phyloP scores from a whole-genome alignment of 495 filamentous ascomycete species.

The Aspergillus hancockii region DNA sequence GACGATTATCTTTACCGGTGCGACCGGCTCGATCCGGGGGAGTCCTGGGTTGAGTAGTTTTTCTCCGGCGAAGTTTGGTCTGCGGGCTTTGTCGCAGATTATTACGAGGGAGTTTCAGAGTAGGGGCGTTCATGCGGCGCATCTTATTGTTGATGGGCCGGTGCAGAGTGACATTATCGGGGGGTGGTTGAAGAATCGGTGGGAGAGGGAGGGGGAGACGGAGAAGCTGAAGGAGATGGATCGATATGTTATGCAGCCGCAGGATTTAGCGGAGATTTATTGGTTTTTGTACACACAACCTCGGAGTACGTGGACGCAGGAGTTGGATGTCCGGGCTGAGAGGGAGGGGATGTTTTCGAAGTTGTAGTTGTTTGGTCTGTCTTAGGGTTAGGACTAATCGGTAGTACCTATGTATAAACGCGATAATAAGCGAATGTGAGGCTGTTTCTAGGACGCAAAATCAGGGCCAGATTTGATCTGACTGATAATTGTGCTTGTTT shows the following conservation, averaged over 20 bases:
- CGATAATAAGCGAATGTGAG: not conserved
- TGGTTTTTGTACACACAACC: slow-evolving; percentile 25
- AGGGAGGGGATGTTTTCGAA: slow-evolving; percentile 21
- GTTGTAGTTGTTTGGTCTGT: slow-evolving; percentile 9
- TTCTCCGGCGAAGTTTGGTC: slow-evolving; percentile 34
- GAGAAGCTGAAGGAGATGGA: slow-evolving; percentile 28
- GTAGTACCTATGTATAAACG: too few relatives aligned
- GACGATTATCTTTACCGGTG: slow-evolving; percentile 34
- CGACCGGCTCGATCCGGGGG: slow-evolving; percentile 30
- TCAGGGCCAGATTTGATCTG: too few relatives aligned
- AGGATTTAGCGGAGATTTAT: slow-evolving; percentile 23
- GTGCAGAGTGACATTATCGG: slow-evolving; percentile 46
- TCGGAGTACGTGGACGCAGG: slow-evolving; percentile 27
- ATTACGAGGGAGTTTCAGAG: slow-evolving; percentile 32
- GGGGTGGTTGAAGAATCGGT: slow-evolving; percentile 37
- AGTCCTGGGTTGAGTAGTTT: slow-evolving; percentile 27
- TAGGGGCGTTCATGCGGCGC: slow-evolving; percentile 28
- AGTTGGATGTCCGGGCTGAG: slow-evolving; percentile 21
- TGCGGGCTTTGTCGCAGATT: slow-evolving; percentile 29
- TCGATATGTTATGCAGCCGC: slow-evolving; percentile 31
- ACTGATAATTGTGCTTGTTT: too few relatives aligned
- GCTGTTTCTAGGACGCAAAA: too few relatives aligned
- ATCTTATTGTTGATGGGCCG: slow-evolving; percentile 35
- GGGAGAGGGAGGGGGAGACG: slow-evolving; percentile 31
- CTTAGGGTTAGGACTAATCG: too few relatives aligned